Evolutionary conservation across 805 yeast genomes (phyloP).

Genomic region (Clavispora carvajalis): DNA sequence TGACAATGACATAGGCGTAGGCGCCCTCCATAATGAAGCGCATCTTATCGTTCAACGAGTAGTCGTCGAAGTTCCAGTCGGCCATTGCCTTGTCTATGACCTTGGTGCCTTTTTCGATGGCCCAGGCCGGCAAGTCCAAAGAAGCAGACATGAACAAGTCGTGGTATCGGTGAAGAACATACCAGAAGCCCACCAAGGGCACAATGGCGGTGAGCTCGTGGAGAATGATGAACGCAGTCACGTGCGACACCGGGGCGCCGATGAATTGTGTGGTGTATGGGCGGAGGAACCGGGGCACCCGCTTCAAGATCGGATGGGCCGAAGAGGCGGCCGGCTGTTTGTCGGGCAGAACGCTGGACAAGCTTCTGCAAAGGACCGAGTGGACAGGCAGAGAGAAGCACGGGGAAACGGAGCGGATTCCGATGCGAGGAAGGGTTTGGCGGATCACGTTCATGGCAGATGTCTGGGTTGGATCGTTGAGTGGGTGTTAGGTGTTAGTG

Average conservation of each 20-base stretch:
- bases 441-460: too few relatives aligned
- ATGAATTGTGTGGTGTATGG: conserved; percentile 47
- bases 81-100: conserved; percentile 51
- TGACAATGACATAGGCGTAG: conserved; percentile 65
- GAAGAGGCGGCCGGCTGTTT: neutral
- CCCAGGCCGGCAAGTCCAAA: conserved; percentile 52
- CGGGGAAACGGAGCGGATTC: neutral
- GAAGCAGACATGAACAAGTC: conserved; percentile 40
- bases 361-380: neutral
- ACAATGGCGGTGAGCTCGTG: conserved; percentile 74
- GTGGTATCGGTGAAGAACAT: conserved; percentile 49
- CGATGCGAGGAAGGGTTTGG: too few relatives aligned
- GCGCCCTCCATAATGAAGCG: conserved; percentile 66
- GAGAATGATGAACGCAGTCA: conserved; percentile 58
- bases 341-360: neutral
- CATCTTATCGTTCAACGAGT: conserved; percentile 47
- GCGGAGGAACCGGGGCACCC: conserved; percentile 46
- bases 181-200: conserved; percentile 69
- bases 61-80: conserved; percentile 25
- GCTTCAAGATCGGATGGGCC: conserved; percentile 26
- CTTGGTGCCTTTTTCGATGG: conserved; percentile 53
- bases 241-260: conserved; percentile 54
- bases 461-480: too few relatives aligned
- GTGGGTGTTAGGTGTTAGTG: too few relatives aligned
- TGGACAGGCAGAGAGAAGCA: neutral